phyloP scores from a whole-genome alignment of 78 protist genomes.

The Dictyostelium capitatum region DNA sequence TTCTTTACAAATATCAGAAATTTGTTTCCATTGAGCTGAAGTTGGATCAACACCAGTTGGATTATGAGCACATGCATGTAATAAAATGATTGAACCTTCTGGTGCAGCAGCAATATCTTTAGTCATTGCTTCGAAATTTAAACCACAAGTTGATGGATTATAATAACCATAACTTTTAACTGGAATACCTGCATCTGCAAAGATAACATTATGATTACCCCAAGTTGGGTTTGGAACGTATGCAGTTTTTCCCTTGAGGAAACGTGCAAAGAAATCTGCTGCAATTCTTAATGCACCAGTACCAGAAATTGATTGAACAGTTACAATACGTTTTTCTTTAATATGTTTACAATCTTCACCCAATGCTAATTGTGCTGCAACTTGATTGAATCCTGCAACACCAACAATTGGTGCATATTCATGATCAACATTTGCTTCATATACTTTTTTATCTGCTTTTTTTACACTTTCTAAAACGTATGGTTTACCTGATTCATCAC shows the following conservation, averaged over 20 bases:
- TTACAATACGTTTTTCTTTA: conserved; percentile 70
- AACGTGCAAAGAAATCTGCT: conserved; percentile 86
- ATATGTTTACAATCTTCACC: conserved; percentile 51
- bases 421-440: conserved; percentile 76
- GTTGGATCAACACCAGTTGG: conserved; percentile 99
- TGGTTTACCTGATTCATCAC: conserved; percentile 88
- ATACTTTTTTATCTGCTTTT: conserved; percentile 85
- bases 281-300: conserved; percentile 97
- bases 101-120: conserved; percentile 87
- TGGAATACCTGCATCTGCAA: conserved; percentile 82
- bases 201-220: conserved; percentile 94
- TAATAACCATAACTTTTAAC: conserved; percentile 90
- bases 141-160: conserved; percentile 69
- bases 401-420: conserved; percentile 95
- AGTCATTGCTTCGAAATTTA: conserved; percentile 93
- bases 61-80: conserved; percentile 99
- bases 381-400: conserved; percentile 65
- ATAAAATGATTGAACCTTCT: conserved; percentile 86
- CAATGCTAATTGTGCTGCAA: conserved; percentile 66
- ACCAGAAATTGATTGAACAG: conserved; percentile 97
- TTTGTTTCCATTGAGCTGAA: conserved; percentile 94
- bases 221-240: conserved; percentile 98
- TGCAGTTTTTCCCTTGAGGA: conserved; percentile 57
- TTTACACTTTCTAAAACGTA: conserved; percentile 83
- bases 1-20: conserved; percentile 74